Percentiles rank a stretch among this genome's conserved stretches.
These are phyloP conservation scores for Rhytidhysteron rufulum DNA, from an alignment of 2,329 filamentous ascomycete genomes.

Conservation along the genomic window DNA sequence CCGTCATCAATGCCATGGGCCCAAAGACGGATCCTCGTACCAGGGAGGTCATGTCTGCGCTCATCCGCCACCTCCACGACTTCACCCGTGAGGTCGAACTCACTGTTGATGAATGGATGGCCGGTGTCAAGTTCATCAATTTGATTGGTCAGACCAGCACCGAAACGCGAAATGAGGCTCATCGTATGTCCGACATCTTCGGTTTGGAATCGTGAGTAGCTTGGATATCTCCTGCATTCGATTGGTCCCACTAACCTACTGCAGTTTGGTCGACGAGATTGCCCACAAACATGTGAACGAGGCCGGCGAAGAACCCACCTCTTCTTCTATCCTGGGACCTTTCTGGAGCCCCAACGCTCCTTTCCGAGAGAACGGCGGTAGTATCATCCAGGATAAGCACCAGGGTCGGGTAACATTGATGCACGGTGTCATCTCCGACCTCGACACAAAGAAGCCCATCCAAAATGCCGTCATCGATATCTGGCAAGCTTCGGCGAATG, in stretches of 20 bases:
- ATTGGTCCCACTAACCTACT: not conserved
- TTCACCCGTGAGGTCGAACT: constrained; percentile 75
- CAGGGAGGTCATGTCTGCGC: constrained; percentile 58
- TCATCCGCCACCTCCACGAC: constrained; percentile 73
- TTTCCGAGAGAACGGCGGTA: constrained; percentile 63
- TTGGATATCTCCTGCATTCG: not conserved
- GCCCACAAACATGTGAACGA: constrained; percentile 62
- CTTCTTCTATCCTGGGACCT: constrained; percentile 70
- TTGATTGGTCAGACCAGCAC: constrained; percentile 66
- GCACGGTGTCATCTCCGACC: constrained; percentile 65
- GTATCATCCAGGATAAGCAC: constrained; percentile 62
- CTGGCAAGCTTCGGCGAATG: constrained; percentile 74
- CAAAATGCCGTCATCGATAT: constrained; percentile 68
- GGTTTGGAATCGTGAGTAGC: constrained; percentile 65
- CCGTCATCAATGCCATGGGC: constrained; percentile 70
- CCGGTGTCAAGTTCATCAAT: constrained; percentile 72
- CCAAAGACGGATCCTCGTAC: constrained; percentile 64
- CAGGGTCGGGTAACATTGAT: constrained; percentile 61
- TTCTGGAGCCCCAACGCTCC: constrained; percentile 75
- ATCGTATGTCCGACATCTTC: constrained; percentile 68
- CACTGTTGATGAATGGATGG: constrained; percentile 72
- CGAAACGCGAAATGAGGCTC: constrained; percentile 68
- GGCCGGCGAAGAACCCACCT: constrained; percentile 62
- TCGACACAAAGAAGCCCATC: constrained; percentile 64
- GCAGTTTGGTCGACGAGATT: constrained; percentile 65